These are phyloP conservation scores for Rhizoctonia solani DNA, from an alignment of 1,284 basidiomycete genomes.

Conservation along the genomic window DNA sequence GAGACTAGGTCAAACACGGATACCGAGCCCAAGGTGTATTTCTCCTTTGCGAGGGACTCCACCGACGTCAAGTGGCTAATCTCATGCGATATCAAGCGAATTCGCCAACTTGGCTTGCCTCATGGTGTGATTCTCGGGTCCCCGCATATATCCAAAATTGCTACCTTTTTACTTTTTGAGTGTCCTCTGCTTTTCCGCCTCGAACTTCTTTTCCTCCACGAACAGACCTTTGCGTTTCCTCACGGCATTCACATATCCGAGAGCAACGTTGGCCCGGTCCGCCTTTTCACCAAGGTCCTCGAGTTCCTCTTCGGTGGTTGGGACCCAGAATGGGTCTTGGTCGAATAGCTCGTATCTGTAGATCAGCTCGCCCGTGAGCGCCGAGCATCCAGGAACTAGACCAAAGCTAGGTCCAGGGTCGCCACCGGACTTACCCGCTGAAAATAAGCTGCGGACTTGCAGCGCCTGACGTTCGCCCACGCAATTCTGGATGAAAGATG, in stretches of 20 bases:
- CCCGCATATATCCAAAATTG: conserved; percentile 4
- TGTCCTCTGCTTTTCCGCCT: conserved; percentile 97
- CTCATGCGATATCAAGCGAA: background rate
- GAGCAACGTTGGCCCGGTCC: conserved; percentile 92
- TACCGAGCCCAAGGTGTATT: too few relatives aligned
- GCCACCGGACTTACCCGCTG: conserved; percentile 66
- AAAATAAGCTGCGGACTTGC: conserved; percentile 97
- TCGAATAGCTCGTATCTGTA: conserved; percentile 83
- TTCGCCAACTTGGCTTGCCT: background rate
- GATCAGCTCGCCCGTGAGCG: conserved; percentile 2
- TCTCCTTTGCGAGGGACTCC: too few relatives aligned
- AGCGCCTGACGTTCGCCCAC: conserved; percentile 94
- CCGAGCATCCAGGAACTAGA: background rate
- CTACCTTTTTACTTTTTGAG: conserved; percentile 66
- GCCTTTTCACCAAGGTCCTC: conserved; percentile 97
- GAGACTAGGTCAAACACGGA: background rate
- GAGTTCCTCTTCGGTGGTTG: conserved; percentile 95
- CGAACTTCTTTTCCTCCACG: conserved; percentile 89
- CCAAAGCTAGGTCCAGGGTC: background rate
- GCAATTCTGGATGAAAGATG: conserved; percentile 70
- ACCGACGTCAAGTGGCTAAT: background rate
- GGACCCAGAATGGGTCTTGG: conserved; percentile 98
- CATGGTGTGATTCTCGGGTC: background rate
- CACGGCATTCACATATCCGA: conserved; percentile 91
- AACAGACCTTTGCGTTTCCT: conserved; percentile 94